Base-by-base conservation (phyloP, 2,329 filamentous ascomycete genomes). In the Colletotrichum liriopes region DNA sequence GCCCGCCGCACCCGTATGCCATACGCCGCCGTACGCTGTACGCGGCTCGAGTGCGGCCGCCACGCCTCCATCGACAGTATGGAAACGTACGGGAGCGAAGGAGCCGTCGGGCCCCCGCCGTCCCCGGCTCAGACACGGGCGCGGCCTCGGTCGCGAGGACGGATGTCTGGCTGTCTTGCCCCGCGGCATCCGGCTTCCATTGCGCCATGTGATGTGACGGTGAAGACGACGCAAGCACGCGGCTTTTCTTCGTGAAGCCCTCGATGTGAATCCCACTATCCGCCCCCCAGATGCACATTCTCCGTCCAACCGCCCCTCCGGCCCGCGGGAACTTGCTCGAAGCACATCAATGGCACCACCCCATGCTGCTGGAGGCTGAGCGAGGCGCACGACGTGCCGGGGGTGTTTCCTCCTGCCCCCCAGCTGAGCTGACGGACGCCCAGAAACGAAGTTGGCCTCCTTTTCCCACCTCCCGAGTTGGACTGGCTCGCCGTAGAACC, bases 361-460 rank as follows among this genome's bases (percentile, higher is more conserved):
- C 43, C 43, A 45, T 37, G 35, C 29, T 7, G 54, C 35, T 39
- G 20, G 5, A 37, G 29, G 54, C 32, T 26, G 54, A 56, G 18
- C 3, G 37, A 56, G 20, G 20, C 5, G 7, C 2, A 1, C 3
- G 23, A 35, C 32, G 0, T 39, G 35, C 39, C 35, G 9, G 35
- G 47, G 18, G 26, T 16, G 39, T 55, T 55, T 32, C 32, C 32
- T 52, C 23, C 2, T 37, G 35, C 11, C n/a, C 35, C 55, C 11
- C 8, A 7, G 9, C 18, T 20, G 11, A 26, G 11, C 41, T 20
- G 39, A 23, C 56, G 43, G 7, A n/a, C 20, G 55, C 55, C 20
- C n/a, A 23, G 29, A 52, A 63, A 66, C 64, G 55, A 59, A 14
- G 43, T 43, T 59, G 55, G 7, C 9, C 23, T 60, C 32, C 37